Evolutionary conservation across 371 early-diverging fungal species (phyloP), one percentile per base, ranked within the genome.

Genomic region (Mortierella sp.): DNA sequence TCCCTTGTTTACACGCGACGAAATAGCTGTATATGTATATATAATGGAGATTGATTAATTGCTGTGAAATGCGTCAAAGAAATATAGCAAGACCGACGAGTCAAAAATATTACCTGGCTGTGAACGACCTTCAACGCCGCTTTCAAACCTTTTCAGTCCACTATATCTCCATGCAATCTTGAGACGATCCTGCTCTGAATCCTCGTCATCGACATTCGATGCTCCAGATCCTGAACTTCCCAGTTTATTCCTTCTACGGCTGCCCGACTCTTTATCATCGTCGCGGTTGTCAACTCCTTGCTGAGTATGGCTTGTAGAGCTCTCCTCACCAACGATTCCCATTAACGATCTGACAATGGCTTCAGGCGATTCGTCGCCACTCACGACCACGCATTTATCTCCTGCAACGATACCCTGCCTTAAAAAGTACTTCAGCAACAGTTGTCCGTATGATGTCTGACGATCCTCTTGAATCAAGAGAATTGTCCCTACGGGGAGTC

Each of bases 81-180:
- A 2, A 57, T 19, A 57, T 19, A 22, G 15, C 17, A 34, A 31
- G 31, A 8, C n/a, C 10, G 22, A 22, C 34, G 15, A 23, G 22
- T 8, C 5, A 15, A 8, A n/a, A n/a, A 51, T 6, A 57, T 2
- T 70, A 67, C 70, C 66, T 66, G 74, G 73, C 45, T 65, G 66
- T 34, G 70, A 68, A 22, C 69, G 64, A n/a, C 34, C 53, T 35
- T 67, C 77, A 29, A 70, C 79, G 13, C 68, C 72, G 47, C 87
- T 83, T 64, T 87, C 89, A 72, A 93, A 87, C 66, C 88, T 88
- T 62, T 92, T 93, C 74, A 94, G 71, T 63, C 90, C 88, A 66
- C 96, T 90, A 85, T 98, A 97, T 65, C 97, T 82, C 97, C 97
- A 97, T 0, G 97, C 98, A 66, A 97, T 97, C 70, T 88, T 91